Conservation (phyloP, 2,329 filamentous ascomycete genomes). For the Tympanopsis confertula region DNA sequence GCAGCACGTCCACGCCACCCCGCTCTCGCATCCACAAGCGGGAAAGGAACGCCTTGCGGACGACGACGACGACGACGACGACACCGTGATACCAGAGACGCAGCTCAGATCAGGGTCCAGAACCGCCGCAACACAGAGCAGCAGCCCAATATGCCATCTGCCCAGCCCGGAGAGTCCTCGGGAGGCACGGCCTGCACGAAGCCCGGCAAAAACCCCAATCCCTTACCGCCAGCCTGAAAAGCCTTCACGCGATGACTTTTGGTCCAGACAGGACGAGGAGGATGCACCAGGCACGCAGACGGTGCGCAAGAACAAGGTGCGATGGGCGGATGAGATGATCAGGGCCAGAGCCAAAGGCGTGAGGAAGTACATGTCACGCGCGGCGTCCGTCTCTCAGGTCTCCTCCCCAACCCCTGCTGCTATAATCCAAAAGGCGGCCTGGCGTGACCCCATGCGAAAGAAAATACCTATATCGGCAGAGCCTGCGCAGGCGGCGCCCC, state of each 20-base stretch:
- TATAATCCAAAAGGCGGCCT: background rate
- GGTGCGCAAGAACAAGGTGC: background rate
- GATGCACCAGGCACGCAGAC: background rate
- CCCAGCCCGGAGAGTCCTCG: no score
- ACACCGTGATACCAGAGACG: background rate
- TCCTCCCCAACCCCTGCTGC: background rate
- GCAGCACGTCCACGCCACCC: background rate
- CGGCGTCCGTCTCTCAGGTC: background rate
- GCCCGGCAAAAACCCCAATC: background rate
- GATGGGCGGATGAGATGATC: background rate
- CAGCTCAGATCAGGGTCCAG: background rate
- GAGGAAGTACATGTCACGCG: background rate
- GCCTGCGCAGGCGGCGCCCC: no score
- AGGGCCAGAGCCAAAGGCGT: background rate
- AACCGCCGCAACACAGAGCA: background rate
- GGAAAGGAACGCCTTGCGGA: background rate
- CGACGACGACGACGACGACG: background rate
- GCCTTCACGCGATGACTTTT: background rate
- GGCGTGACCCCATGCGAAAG: background rate
- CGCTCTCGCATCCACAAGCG: background rate
- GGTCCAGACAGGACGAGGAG: background rate
- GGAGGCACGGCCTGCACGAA: background rate
- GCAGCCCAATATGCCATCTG: background rate
- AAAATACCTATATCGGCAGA: no score
- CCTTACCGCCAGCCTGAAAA: background rate